Percentiles rank a stretch among this genome's conserved stretches.
These are phyloP conservation scores for Erythrobasidium hasegawianum DNA, from an alignment of 1,284 basidiomycete genomes.

Conservation along the genomic window DNA sequence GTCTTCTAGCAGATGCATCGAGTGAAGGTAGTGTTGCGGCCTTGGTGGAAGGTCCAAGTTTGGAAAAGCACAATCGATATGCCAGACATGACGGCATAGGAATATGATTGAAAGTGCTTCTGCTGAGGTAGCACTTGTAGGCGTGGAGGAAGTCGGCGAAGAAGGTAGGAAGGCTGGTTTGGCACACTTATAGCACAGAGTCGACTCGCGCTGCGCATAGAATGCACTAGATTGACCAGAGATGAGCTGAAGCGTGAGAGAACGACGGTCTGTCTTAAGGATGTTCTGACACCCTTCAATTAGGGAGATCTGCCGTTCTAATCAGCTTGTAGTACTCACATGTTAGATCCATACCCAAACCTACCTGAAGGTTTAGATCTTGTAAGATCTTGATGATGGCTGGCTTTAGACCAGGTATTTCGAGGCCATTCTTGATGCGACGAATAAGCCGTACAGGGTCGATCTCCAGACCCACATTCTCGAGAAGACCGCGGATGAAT, in stretches of 20 bases:
- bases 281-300: slow-evolving; percentile 86
- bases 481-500: slow-evolving; percentile 89
- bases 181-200: slow-evolving; percentile 63
- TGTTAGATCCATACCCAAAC: too few species aligned
- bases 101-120: slow-evolving; percentile 67
- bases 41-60: slow-evolving; percentile 22
- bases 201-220: slow-evolving; percentile 63
- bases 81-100: slow-evolving; percentile 79
- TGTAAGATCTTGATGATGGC: slow-evolving; percentile 95
- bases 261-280: slow-evolving; percentile 71
- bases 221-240: slow-evolving; percentile 72
- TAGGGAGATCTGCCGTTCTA: slow-evolving; percentile 76
- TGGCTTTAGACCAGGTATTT: slow-evolving; percentile 89
- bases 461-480: slow-evolving; percentile 95
- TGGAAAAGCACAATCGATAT: slow-evolving; percentile 53
- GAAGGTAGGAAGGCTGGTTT: slow-evolving; percentile 59
- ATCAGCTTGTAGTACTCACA: too few species aligned
- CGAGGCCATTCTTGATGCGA: slow-evolving; percentile 89
- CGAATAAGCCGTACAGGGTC: slow-evolving; percentile 90
- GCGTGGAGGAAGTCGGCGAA: slow-evolving; percentile 1
- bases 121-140: slow-evolving; percentile 37
- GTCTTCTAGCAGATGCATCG: not conserved
- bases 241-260: slow-evolving; percentile 67
- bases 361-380: slow-evolving; percentile 75
- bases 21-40: slow-evolving; percentile 30